Evolutionary conservation across 352 stramenopile genomes (phyloP).

Genomic region (Aphanomyces euteiches): DNA sequence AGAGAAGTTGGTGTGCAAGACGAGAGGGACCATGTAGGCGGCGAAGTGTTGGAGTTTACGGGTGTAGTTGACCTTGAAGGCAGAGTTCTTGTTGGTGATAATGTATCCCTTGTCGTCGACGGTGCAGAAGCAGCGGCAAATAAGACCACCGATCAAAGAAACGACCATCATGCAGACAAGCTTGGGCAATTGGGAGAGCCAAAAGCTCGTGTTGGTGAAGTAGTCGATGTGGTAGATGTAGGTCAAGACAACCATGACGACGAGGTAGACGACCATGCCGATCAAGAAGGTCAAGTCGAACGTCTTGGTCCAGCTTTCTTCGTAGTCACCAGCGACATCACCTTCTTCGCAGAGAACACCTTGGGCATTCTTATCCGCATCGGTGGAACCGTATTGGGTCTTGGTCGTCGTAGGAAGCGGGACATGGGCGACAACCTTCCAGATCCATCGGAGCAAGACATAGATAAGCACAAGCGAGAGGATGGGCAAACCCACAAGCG

Average conservation of each 20-base stretch:
- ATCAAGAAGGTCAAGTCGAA: conserved; percentile 71
- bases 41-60: conserved; percentile 81
- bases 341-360: conserved; percentile 35
- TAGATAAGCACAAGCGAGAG: conserved; percentile 40
- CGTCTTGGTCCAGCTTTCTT: conserved; percentile 48
- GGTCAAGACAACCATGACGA: no score
- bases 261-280: conserved; percentile 62
- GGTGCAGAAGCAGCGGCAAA: conserved; percentile 75
- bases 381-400: conserved; percentile 34
- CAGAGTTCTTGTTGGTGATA: conserved; percentile 78
- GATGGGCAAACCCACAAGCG: no score
- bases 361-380: neutral
- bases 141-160: conserved; percentile 60
- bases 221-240: no score
- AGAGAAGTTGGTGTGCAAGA: conserved; percentile 51
- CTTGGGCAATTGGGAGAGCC: conserved; percentile 75
- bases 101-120: conserved; percentile 81
- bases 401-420: conserved; percentile 65
- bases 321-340: conserved; percentile 60
- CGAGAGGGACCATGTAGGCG: conserved; percentile 66
- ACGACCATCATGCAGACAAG: conserved; percentile 78
- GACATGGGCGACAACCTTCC: conserved; percentile 33
- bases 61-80: conserved; percentile 88
- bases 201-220: conserved; percentile 55
- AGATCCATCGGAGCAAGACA: conserved; percentile 60